phyloP scores from a whole-genome alignment of 2,329 filamentous ascomycete genomes.

The Trichoderma aggressivum region DNA sequence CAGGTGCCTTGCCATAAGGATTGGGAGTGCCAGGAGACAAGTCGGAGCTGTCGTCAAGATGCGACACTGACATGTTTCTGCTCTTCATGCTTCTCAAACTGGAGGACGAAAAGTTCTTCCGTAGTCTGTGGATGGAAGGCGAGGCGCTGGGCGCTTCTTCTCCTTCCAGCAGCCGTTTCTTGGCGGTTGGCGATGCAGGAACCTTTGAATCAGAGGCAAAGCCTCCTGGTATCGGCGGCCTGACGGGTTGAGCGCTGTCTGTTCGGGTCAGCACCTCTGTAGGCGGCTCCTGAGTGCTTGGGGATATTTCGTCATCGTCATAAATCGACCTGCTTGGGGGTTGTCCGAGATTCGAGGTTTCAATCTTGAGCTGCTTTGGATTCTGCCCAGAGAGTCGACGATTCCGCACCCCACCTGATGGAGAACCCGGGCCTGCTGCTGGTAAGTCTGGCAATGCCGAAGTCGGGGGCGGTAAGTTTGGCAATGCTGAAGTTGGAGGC shows the following conservation, averaged over 20 bases:
- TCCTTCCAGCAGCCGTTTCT: conserved; percentile 33
- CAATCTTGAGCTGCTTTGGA: conserved; percentile 81
- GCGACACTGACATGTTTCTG: conserved; percentile 67
- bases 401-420: conserved; percentile 60
- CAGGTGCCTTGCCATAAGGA: conserved; percentile 53
- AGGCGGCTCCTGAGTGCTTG: conserved; percentile 12
- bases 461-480: conserved; percentile 42
- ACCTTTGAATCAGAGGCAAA: conserved; percentile 29
- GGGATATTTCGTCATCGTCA: conserved; percentile 13
- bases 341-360: conserved; percentile 53
- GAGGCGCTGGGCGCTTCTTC: conserved; percentile 49
- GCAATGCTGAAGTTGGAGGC: conserved; percentile 46
- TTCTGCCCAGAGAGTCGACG: conserved; percentile 79
- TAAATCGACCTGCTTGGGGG: conserved; percentile 20
- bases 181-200: conserved; percentile 32
- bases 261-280: background rate
- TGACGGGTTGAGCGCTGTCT: conserved; percentile 13
- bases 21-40: conserved; percentile 71
- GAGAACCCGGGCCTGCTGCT: conserved; percentile 29
- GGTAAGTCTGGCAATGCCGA: conserved; percentile 45
- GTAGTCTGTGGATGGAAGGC: conserved; percentile 47
- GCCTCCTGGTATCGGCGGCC: conserved; percentile 28
- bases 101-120: conserved; percentile 68
- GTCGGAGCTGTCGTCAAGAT: conserved; percentile 60
- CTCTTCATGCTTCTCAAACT: conserved; percentile 69